Evolutionary conservation across 1,284 basidiomycete genomes (phyloP).

Genomic region (Moesziomyces antarcticus): DNA sequence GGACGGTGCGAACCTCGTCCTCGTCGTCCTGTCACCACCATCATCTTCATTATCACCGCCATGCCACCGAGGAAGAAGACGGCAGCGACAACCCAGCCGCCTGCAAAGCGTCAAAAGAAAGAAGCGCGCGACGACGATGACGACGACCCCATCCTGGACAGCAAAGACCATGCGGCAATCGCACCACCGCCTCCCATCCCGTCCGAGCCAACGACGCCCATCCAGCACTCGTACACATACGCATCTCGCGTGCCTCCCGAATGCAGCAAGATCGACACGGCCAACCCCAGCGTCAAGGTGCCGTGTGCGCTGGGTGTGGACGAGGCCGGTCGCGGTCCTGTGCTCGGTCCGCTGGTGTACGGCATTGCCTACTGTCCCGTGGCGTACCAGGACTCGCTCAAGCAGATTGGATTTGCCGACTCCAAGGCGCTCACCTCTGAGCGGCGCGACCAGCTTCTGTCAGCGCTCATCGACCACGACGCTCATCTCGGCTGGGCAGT

Average conservation of each 20-base stretch:
- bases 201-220: constrained; percentile 31
- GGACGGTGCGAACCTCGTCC: neutral
- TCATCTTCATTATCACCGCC: neutral
- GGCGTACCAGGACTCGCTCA: constrained; percentile 78
- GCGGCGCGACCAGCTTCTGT: constrained; percentile 64
- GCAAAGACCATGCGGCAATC: constrained; percentile 8
- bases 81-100: neutral
- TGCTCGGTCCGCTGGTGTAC: constrained; percentile 91
- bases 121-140: neutral
- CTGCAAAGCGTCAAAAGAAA: constrained; percentile 10
- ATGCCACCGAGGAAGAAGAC: constrained; percentile 30
- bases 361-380: constrained; percentile 91
- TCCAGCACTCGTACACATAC: constrained; percentile 41
- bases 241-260: constrained; percentile 33
- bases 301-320: constrained; percentile 81
- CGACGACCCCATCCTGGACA: constrained; percentile 7
- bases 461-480: constrained; percentile 55
- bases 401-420: constrained; percentile 90
- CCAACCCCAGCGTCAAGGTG: constrained; percentile 28
- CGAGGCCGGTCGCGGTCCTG: constrained; percentile 94
- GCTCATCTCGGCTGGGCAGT: constrained; percentile 77
- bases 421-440: constrained; percentile 87
- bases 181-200: constrained; percentile 38
- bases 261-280: constrained; percentile 27
- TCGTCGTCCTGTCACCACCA: neutral